Base-by-base conservation (phyloP, 306 rosid genomes). In the Vigna hirtella region DNA sequence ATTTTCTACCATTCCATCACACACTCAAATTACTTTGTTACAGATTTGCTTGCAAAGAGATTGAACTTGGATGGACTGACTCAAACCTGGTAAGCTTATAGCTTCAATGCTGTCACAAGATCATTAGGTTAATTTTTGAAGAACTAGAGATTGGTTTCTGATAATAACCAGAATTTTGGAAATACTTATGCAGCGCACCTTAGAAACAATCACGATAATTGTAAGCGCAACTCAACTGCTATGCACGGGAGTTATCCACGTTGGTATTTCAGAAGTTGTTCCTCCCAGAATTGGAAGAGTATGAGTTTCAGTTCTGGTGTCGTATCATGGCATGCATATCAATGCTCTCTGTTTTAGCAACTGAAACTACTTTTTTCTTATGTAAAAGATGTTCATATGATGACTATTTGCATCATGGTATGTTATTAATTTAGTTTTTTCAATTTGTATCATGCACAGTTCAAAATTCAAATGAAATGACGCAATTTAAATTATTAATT, bases 1-100 rank as follows among this genome's bases (percentile, higher is more conserved):
- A 48, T 6, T 47, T 68, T 59, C 56, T 36, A 56, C 28, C 9
- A 7, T 81, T 66, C 66, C 58, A 11, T 36, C 53, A 17, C 8
- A 63, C 7, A 63, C 28, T 34, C 63, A 7, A 6, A 52, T 64
- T 67, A 5, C 55, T 70, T 57, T 70, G 18, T 56, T 88, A 77
- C 89, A 95, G 99, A 73, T 90, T 93, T 53, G 99, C 99, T 1
- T 89, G 97, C 76, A 95, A 93, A 80, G 98, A 93, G 85, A 93
- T 95, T 79, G 76, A 89, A 8, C 87, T 84, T 85, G 99, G 99
- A 2, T 93, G 97, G 97, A 89, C 88, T 49, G 75, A 82, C 75
- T 66, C 90, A 61, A 88, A 84, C 86, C 83, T 95, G 89, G 99
- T 95, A 88, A 26, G 28, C 28, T 26, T 20, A 20, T 20, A 20